These are phyloP conservation scores for Cryphonectria naterciae DNA, from an alignment of 2,329 filamentous ascomycete species.

Conservation along the genomic window DNA sequence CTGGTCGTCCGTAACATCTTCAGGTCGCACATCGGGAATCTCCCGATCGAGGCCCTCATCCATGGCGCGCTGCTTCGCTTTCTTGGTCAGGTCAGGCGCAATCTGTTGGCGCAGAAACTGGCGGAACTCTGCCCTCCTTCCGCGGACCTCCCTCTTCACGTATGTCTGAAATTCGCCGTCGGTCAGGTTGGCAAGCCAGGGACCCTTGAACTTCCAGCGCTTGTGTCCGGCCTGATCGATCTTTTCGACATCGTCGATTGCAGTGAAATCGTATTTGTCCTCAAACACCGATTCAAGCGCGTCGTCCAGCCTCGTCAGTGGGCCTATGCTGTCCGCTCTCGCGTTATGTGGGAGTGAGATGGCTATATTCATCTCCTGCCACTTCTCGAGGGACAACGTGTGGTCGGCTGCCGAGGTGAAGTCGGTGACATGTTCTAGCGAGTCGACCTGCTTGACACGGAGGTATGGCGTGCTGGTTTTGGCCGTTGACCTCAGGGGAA, in stretches of 20 bases:
- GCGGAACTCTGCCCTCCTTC: conserved; percentile 58
- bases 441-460: conserved; percentile 78
- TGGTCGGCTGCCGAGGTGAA: conserved; percentile 84
- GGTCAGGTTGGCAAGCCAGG: conserved; percentile 67
- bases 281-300: conserved; percentile 62
- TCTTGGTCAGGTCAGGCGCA: conserved; percentile 49
- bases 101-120: conserved; percentile 54
- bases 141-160: conserved; percentile 57
- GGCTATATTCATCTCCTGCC: conserved; percentile 78
- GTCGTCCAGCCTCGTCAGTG: conserved; percentile 27
- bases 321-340: neutral
- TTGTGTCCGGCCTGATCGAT: conserved; percentile 45
- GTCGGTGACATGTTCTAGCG: conserved; percentile 85
- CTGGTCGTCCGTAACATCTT: conserved; percentile 54
- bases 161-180: conserved; percentile 64
- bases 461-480: conserved; percentile 75
- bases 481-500: conserved; percentile 77
- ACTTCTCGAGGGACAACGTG: conserved; percentile 80
- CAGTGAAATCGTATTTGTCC: conserved; percentile 58
- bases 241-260: conserved; percentile 39
- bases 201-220: conserved; percentile 70
- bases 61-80: conserved; percentile 42
- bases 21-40: conserved; percentile 38
- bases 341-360: conserved; percentile 56
- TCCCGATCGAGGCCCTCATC: conserved; percentile 42